Conservation (phyloP, 2,329 filamentous ascomycete species). For the Stachybotrys chartarum region DNA sequence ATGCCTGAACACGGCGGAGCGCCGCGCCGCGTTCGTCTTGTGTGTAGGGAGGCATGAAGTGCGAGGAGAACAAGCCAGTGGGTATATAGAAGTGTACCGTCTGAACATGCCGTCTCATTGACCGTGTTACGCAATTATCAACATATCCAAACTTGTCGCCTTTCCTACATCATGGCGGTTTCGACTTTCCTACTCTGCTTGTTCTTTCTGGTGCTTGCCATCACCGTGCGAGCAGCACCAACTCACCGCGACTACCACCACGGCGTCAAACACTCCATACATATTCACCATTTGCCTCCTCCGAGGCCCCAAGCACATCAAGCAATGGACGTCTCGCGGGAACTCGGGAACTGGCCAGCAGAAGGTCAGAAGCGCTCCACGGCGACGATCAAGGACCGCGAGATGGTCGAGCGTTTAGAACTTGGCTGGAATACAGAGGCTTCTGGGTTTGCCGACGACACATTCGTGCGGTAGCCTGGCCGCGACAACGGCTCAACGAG, state of each 20-base stretch:
- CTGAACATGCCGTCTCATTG: too few species aligned
- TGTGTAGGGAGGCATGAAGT: too few species aligned
- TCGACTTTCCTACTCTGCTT: slow-evolving; percentile 10
- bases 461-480: background rate
- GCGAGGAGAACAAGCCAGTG: too few species aligned
- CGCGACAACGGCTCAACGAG: too few species aligned
- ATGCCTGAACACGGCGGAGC: background rate
- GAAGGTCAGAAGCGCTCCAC: background rate
- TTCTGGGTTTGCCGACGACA: background rate
- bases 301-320: background rate
- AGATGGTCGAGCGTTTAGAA: background rate
- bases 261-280: slow-evolving; percentile 20
- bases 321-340: background rate
- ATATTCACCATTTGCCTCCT: slow-evolving; percentile 20
- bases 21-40: background rate
- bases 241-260: slow-evolving; percentile 9
- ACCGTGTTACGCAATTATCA: too few species aligned
- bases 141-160: too few species aligned
- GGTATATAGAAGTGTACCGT: too few species aligned
- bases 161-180: slow-evolving; percentile 8
- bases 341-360: background rate
- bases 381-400: background rate
- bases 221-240: slow-evolving; percentile 16
- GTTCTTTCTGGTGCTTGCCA: slow-evolving; percentile 13
- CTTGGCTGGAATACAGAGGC: background rate